These are phyloP conservation scores for Arthrobotrys megalospora DNA, from an alignment of 2,329 filamentous ascomycete species.

Conservation along the genomic window DNA sequence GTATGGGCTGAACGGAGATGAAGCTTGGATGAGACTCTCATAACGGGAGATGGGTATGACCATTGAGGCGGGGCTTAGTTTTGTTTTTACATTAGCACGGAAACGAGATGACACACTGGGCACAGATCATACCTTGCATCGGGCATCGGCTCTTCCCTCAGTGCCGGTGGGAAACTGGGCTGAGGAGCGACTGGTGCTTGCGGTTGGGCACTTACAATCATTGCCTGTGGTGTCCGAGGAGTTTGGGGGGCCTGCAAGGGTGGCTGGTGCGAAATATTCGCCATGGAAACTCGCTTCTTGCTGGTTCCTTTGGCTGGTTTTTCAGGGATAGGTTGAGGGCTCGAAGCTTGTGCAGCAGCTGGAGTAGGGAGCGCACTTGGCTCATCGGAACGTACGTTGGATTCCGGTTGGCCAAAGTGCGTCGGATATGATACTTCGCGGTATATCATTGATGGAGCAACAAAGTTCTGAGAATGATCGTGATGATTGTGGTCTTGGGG, in stretches of 20 bases:
- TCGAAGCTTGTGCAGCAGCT: background rate
- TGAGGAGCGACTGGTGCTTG: conserved; percentile 31
- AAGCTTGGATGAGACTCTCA: conserved; percentile 12
- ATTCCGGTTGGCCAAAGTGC: conserved; percentile 27
- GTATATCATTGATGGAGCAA: conserved; percentile 49
- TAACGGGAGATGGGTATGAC: background rate
- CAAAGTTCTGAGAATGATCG: conserved; percentile 37
- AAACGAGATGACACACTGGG: background rate
- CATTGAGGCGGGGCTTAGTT: conserved; percentile 17
- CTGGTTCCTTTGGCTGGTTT: background rate
- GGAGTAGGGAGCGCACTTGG: background rate
- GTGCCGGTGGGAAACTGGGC: conserved; percentile 7
- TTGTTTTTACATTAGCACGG: background rate
- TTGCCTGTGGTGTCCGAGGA: background rate
- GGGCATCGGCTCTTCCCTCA: conserved; percentile 35
- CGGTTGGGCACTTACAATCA: background rate
- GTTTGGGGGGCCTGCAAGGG: background rate
- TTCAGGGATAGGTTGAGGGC: background rate
- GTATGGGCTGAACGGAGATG: background rate
- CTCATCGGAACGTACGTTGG: conserved; percentile 39
- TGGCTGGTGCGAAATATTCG: conserved; percentile 7
- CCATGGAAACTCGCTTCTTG: conserved; percentile 45
- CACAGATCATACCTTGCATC: conserved; percentile 26
- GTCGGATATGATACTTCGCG: conserved; percentile 43
- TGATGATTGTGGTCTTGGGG: conserved; percentile 7